phyloP scores from a whole-genome alignment of 139 green algal genomes.

The Monoraphidium neglectum region DNA sequence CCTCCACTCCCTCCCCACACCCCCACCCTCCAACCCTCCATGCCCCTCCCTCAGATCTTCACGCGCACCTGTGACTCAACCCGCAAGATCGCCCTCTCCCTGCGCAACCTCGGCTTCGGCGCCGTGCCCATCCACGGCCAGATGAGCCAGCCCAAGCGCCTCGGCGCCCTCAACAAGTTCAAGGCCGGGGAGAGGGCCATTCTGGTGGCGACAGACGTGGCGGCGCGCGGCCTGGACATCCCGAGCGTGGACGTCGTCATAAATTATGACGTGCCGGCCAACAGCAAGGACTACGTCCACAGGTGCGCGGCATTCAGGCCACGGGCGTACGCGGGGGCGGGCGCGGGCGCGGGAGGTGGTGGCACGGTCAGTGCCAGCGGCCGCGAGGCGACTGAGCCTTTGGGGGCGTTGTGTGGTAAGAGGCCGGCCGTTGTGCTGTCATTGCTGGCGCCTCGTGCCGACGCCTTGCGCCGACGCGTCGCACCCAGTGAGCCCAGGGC shows the following conservation, averaged over 20 bases:
- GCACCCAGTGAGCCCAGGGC: too few relatives aligned
- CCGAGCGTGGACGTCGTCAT: constrained; percentile 94
- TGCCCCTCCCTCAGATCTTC: constrained; percentile 76
- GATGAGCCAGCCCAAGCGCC: constrained; percentile 97
- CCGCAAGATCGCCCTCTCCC: constrained; percentile 86
- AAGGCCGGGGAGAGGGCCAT: constrained; percentile 75
- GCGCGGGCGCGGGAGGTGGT: too few relatives aligned
- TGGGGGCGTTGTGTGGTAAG: too few relatives aligned
- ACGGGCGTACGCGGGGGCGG: too few relatives aligned
- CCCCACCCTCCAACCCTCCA: background rate
- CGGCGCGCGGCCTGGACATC: constrained; percentile 93
- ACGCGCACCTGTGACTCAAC: constrained; percentile 95
- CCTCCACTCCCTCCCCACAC: background rate
- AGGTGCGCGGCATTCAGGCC: background rate
- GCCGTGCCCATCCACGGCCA: constrained; percentile 98
- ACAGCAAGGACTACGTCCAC: constrained; percentile 97
- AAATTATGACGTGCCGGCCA: constrained; percentile 97
- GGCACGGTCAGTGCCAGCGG: too few relatives aligned
- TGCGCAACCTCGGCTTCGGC: constrained; percentile 96
- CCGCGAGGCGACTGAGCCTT: too few relatives aligned
- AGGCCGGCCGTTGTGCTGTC: too few relatives aligned
- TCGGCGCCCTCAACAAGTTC: constrained; percentile 98
- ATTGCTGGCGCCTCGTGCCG: too few relatives aligned
- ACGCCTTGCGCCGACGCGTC: too few relatives aligned
- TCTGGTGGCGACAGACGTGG: constrained; percentile 91